Evolutionary conservation across 2,329 filamentous ascomycete species (phyloP).

Genomic region (Pseudogymnoascus sp.): DNA sequence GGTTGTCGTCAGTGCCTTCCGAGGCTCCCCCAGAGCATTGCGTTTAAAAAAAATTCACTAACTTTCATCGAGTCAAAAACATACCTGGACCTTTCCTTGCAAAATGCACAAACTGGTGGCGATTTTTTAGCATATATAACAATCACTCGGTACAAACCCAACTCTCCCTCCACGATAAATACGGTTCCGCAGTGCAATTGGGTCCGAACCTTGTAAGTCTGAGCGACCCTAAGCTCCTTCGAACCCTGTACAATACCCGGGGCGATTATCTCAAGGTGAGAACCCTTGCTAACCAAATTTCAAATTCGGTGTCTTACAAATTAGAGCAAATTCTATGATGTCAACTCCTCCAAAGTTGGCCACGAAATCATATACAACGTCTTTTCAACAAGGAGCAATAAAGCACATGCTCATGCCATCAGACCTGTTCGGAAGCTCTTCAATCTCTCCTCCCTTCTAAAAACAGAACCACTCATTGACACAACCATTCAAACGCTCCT

Average conservation of each 20-base stretch:
- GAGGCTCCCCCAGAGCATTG: not conserved
- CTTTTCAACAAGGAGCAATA: slow-evolving; percentile 22
- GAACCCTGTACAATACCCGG: slow-evolving; percentile 19
- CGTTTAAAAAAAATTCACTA: not conserved
- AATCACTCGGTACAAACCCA: slow-evolving; percentile 21
- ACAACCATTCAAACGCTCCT: slow-evolving; percentile 31
- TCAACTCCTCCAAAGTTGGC: slow-evolving; percentile 22
- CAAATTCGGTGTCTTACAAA: not conserved
- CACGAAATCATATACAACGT: slow-evolving; percentile 19
- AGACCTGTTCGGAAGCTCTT: slow-evolving; percentile 29
- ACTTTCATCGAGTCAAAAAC: slow-evolving; percentile 15
- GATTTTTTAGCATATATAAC: slow-evolving; percentile 19
- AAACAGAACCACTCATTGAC: slow-evolving; percentile 29
- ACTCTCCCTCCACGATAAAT: slow-evolving; percentile 20
- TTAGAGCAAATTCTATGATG: slow-evolving; percentile 23
- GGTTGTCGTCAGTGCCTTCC: not conserved
- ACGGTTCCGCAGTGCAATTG: slow-evolving; percentile 23
- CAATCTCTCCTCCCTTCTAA: slow-evolving; percentile 17
- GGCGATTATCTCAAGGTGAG: slow-evolving; percentile 22
- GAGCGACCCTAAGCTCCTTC: slow-evolving; percentile 20
- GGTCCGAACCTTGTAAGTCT: slow-evolving; percentile 27
- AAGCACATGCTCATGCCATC: slow-evolving; percentile 16
- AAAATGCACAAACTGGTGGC: slow-evolving; percentile 27
- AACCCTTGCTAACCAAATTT: not conserved
- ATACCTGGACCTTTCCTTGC: slow-evolving; percentile 27